These are phyloP conservation scores for Aquilaria yunnanensis DNA, from an alignment of 345 rosid genomes.

Conservation along the genomic window DNA sequence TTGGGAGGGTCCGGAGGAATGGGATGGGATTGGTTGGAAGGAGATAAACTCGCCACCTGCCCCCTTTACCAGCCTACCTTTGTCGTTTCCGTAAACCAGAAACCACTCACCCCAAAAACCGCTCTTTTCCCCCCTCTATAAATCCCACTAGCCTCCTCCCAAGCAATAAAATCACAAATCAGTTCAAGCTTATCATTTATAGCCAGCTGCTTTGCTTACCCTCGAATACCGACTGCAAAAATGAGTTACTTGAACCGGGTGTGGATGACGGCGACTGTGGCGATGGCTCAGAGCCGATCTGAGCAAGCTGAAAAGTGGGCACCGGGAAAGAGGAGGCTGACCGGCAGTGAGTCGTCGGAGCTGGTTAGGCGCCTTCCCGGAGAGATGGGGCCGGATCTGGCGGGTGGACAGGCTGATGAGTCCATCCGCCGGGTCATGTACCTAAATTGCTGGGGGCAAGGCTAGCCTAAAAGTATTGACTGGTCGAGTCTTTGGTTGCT, in stretches of 20 bases:
- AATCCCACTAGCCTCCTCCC: not conserved
- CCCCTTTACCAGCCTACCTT: not conserved
- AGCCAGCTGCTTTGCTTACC: not conserved
- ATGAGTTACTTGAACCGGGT: constrained; percentile 55
- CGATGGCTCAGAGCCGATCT: constrained; percentile 48
- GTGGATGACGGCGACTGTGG: constrained; percentile 71
- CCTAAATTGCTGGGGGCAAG: constrained; percentile 89
- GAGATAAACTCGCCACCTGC: constrained; percentile 8
- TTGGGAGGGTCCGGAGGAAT: too few species aligned
- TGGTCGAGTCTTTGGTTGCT: too few species aligned
- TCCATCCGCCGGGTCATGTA: constrained; percentile 78
- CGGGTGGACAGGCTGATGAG: constrained; percentile 50
- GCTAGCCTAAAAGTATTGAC: constrained; percentile 10
- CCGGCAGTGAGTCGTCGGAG: constrained; percentile 30
- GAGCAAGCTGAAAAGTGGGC: constrained; percentile 32
- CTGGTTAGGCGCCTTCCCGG: constrained; percentile 45
- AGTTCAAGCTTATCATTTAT: too few species aligned
- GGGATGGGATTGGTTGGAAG: too few species aligned
- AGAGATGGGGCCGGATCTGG: constrained; percentile 30
- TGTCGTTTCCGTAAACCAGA: not conserved
- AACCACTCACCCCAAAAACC: too few species aligned
- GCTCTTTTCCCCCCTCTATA: constrained; percentile 11
- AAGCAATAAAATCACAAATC: not conserved
- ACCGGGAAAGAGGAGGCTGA: constrained; percentile 35
- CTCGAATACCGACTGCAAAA: not conserved